Percentiles rank a stretch among this genome's conserved stretches.
Evolutionary conservation across 768 basidiomycete species (phyloP).

Genomic region (Phylloporus arenicola): DNA sequence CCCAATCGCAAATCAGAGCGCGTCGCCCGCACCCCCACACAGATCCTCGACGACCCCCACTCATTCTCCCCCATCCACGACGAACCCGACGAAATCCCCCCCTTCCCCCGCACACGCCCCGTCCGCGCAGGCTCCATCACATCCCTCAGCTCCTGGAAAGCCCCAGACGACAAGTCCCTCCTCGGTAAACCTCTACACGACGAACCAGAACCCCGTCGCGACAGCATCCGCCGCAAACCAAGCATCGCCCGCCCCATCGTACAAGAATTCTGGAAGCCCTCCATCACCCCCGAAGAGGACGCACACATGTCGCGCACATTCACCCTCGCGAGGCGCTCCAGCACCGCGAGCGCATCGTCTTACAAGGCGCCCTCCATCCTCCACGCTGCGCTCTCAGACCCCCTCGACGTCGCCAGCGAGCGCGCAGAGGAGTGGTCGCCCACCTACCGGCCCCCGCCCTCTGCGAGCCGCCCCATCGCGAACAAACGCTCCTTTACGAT

Average conservation of each 20-base stretch:
- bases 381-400: conserved; percentile 33
- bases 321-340: conserved; percentile 41
- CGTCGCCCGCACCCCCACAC: conserved; percentile 16
- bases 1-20: conserved; percentile 15
- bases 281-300: conserved; percentile 43
- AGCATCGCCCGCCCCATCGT: conserved; percentile 31
- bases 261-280: conserved; percentile 49
- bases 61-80: conserved; percentile 19
- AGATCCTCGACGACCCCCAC: conserved; percentile 7
- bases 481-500: conserved; percentile 25
- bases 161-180: conserved; percentile 22
- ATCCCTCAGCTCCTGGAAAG: conserved; percentile 22
- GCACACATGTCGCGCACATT: conserved; percentile 36
- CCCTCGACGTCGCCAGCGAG: conserved; percentile 24
- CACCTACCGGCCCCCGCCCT: conserved; percentile 14
- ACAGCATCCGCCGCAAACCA: conserved; percentile 30
- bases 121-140: conserved; percentile 25
- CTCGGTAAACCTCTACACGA: conserved; percentile 22
- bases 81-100: conserved; percentile 17
- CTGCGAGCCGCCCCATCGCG: conserved; percentile 30
- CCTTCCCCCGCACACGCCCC: conserved; percentile 15
- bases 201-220: conserved; percentile 23
- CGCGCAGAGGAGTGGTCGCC: background rate
- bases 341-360: conserved; percentile 44
- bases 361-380: conserved; percentile 39